A percentile compares a stretch with the other conserved stretches of the same genome.
These are phyloP conservation scores for Lolium rigidum DNA, from an alignment of 176 grass and related monocot genomes.

Conservation along the genomic window DNA sequence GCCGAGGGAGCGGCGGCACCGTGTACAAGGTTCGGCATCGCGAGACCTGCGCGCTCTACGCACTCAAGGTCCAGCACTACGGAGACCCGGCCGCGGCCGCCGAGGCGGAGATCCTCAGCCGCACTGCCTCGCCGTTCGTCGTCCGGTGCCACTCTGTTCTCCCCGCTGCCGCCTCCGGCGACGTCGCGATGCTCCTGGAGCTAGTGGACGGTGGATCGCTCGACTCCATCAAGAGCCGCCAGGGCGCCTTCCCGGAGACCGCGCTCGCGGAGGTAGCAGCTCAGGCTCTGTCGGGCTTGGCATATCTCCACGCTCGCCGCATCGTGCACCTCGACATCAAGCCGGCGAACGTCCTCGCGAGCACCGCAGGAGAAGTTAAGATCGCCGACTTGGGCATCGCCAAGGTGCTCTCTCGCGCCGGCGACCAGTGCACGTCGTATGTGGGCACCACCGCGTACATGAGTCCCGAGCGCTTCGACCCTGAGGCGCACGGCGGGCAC, in stretches of 20 bases:
- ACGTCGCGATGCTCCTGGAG: conserved; percentile 53
- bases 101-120: conserved; percentile 54
- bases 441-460: conserved; percentile 60
- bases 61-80: conserved; percentile 59
- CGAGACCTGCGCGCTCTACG: conserved; percentile 46
- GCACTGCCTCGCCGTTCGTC: conserved; percentile 55
- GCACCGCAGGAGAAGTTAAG: conserved; percentile 45
- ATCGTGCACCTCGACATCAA: conserved; percentile 68
- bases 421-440: conserved; percentile 39
- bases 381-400: conserved; percentile 58
- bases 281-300: conserved; percentile 58
- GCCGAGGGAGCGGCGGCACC: conserved; percentile 54
- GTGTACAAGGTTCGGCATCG: conserved; percentile 62
- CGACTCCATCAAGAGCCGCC: not conserved
- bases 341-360: conserved; percentile 54
- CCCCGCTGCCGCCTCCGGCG: conserved; percentile 28
- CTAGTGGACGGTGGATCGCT: conserved; percentile 57
- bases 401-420: conserved; percentile 44
- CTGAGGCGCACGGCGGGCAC: conserved; percentile 38
- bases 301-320: conserved; percentile 55
- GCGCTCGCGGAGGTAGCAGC: conserved; percentile 50
- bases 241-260: conserved; percentile 46
- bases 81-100: conserved; percentile 32
- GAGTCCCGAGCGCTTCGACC: conserved; percentile 60
- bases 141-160: conserved; percentile 59